Percentiles rank a stretch among this genome's conserved stretches.
Evolutionary conservation across 179 eudicot species (phyloP).

Genomic region (Sideroxylon spinosum): DNA sequence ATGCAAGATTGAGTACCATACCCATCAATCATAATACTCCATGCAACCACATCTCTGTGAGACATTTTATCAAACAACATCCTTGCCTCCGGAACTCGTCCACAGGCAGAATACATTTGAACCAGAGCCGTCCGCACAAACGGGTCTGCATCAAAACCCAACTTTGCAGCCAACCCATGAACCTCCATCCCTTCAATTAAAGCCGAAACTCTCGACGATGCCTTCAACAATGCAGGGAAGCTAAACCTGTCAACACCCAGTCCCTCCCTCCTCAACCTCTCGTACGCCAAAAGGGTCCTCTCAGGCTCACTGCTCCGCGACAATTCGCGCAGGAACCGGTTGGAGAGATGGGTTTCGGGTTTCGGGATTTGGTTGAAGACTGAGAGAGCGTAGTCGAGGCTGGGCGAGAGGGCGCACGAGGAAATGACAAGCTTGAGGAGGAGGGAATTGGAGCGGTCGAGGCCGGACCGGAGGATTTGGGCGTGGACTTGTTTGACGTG

Average conservation of each 20-base stretch:
- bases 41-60: constrained; percentile 43
- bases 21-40: constrained; percentile 62
- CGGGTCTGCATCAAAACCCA: constrained; percentile 41
- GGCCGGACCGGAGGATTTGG: constrained; percentile 35
- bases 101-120: constrained; percentile 40
- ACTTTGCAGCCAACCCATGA: constrained; percentile 44
- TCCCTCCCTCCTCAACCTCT: constrained; percentile 20
- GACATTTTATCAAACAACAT: constrained; percentile 54
- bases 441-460: constrained; percentile 25
- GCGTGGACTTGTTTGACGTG: constrained; percentile 50
- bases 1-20: constrained; percentile 11
- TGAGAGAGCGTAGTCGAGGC: constrained; percentile 38
- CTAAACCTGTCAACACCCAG: constrained; percentile 35
- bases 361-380: constrained; percentile 31
- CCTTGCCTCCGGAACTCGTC: constrained; percentile 39
- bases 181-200: constrained; percentile 41
- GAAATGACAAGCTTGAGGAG: constrained; percentile 35
- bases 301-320: constrained; percentile 37
- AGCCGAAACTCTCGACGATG: constrained; percentile 23
- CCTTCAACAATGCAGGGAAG: constrained; percentile 47
- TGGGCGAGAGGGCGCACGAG: constrained; percentile 24
- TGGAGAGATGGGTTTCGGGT: constrained; percentile 25
- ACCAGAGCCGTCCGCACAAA: constrained; percentile 52
- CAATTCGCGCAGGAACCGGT: constrained; percentile 33
- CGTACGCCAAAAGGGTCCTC: constrained; percentile 30